Percentiles rank a stretch among this genome's conserved stretches.
phyloP scores from a whole-genome alignment of 2,329 filamentous ascomycete species.

The Ophiostoma quercus region DNA sequence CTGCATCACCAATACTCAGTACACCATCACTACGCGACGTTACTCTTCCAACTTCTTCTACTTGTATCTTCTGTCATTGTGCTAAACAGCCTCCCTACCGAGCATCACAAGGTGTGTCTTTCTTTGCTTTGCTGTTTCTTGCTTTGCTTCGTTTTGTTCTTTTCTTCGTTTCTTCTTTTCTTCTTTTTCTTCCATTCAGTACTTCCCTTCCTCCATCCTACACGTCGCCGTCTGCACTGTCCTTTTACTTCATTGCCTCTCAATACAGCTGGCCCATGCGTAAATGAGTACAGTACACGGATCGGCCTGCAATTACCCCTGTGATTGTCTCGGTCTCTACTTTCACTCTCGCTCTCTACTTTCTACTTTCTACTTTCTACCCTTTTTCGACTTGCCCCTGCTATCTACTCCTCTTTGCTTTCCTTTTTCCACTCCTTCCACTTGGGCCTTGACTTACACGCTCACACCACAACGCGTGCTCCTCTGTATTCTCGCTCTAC shows the following conservation, averaged over 20 bases:
- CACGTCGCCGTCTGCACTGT: not conserved
- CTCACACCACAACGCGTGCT: not conserved
- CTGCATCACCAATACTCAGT: too few relatives aligned
- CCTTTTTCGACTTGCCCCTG: not conserved
- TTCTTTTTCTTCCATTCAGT: not conserved
- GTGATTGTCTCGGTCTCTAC: not conserved
- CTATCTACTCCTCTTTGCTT: not conserved
- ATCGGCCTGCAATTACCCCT: constrained; percentile 12
- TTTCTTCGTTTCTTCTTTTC: not conserved
- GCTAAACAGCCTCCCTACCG: too few relatives aligned
- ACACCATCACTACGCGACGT: too few relatives aligned
- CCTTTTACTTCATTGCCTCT: not conserved
- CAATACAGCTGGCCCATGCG: not conserved
- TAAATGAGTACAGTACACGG: constrained; percentile 11
- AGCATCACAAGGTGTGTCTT: too few relatives aligned
- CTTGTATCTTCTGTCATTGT: too few relatives aligned
- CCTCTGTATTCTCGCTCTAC: too few relatives aligned
- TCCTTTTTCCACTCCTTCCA: not conserved
- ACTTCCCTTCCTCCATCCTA: not conserved
- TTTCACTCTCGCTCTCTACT: not conserved
- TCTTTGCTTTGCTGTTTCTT: too few relatives aligned
- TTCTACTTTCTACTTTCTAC: not conserved
- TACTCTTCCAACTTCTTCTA: too few relatives aligned
- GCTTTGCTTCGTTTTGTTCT: not conserved
- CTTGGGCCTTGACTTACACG: constrained; percentile 6